phyloP scores from a whole-genome alignment of 306 rosid species.

The Ammopiptanthus mongolicus region DNA sequence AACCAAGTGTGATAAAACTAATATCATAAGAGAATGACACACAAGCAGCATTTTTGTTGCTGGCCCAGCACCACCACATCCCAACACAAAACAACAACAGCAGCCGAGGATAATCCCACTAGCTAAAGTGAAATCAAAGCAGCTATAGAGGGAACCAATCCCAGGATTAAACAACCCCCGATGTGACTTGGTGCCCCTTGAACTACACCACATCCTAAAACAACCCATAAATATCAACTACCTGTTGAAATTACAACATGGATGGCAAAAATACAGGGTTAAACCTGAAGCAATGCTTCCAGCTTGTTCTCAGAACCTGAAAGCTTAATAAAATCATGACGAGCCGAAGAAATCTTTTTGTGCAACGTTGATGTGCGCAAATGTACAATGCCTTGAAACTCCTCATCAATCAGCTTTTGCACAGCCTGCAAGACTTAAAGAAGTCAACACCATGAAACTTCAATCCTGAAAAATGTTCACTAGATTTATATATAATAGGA shows the following conservation, averaged over 20 bases:
- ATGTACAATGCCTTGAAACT: slow-evolving; percentile 87
- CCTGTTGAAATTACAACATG: neutral
- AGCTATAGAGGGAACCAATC: neutral
- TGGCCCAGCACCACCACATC: neutral
- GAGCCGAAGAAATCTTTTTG: slow-evolving; percentile 83
- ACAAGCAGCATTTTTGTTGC: neutral
- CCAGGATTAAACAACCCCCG: neutral
- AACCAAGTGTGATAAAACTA: neutral
- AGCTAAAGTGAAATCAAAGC: neutral
- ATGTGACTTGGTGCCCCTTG: neutral
- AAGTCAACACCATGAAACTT: slow-evolving; percentile 16
- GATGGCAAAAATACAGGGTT: neutral
- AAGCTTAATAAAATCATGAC: slow-evolving; percentile 88
- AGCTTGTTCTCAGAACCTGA: slow-evolving; percentile 93
- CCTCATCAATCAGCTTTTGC: slow-evolving; percentile 85
- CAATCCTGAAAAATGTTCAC: slow-evolving; percentile 1
- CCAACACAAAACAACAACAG: neutral
- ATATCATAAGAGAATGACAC: neutral
- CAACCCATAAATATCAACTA: slow-evolving; percentile 13
- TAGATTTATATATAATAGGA: neutral
- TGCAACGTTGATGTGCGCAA: slow-evolving; percentile 87
- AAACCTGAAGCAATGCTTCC: slow-evolving; percentile 90
- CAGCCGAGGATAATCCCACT: neutral
- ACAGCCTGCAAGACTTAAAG: slow-evolving; percentile 63
- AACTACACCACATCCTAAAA: neutral